These are phyloP conservation scores for Apiospora saccharicola DNA, from an alignment of 2,329 filamentous ascomycete genomes.

Conservation along the genomic window DNA sequence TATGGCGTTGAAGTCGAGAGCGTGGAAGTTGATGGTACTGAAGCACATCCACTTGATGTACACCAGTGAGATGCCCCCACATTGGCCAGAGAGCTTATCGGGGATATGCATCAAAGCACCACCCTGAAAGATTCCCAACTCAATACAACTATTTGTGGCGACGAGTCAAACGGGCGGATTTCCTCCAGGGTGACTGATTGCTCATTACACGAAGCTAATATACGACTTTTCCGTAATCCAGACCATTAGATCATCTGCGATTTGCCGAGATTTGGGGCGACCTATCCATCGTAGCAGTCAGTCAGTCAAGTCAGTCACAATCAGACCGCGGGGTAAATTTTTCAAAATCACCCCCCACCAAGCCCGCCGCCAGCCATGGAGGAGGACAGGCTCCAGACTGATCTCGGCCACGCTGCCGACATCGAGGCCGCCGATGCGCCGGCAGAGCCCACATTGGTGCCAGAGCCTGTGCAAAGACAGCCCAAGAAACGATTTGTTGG, in stretches of 20 bases:
- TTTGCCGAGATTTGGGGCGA: neutral
- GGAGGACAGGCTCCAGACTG: constrained; percentile 73
- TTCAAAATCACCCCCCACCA: neutral
- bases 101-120: constrained; percentile 10
- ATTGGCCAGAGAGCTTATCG: neutral
- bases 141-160: constrained; percentile 4
- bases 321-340: constrained; percentile 21
- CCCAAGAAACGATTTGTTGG: constrained; percentile 95
- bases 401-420: constrained; percentile 73
- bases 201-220: neutral
- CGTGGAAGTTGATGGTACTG: neutral
- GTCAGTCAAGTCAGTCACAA: neutral
- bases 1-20: neutral
- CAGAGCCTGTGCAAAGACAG: constrained; percentile 58
- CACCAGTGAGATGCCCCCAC: too few relatives aligned
- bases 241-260: neutral
- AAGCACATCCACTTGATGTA: too few relatives aligned
- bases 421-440: constrained; percentile 60
- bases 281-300: neutral
- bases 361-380: constrained; percentile 63
- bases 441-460: constrained; percentile 32
- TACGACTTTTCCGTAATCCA: neutral
- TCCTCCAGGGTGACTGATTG: too few relatives aligned
- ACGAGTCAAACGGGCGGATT: neutral
- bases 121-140: neutral